Evolutionary conservation across 345 rosid species (phyloP).

Genomic region (Melastoma malabathricum): DNA sequence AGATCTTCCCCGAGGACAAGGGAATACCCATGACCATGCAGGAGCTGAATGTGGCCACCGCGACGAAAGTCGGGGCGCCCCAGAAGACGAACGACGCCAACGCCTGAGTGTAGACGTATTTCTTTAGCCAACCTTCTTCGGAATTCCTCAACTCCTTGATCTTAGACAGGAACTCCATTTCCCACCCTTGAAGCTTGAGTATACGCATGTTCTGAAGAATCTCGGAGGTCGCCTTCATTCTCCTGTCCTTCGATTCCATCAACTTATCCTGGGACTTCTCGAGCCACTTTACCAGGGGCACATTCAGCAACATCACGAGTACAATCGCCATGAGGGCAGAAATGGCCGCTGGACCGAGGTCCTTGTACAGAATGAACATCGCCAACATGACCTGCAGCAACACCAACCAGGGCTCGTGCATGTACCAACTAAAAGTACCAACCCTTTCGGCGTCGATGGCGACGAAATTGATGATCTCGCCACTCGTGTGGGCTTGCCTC

Average conservation of each 20-base stretch:
- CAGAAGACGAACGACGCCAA: constrained; percentile 40
- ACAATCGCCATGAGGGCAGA: constrained; percentile 43
- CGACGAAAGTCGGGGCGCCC: constrained; percentile 57
- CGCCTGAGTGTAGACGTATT: constrained; percentile 34
- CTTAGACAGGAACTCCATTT: constrained; percentile 60
- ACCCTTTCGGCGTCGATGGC: constrained; percentile 57
- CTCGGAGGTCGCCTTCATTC: constrained; percentile 61
- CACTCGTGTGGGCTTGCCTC: constrained; percentile 45
- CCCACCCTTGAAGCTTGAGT: constrained; percentile 76
- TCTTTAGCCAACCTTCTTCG: constrained; percentile 52
- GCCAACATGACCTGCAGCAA: constrained; percentile 41
- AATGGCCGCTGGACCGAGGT: constrained; percentile 43
- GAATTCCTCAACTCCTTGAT: constrained; percentile 28
- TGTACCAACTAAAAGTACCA: constrained; percentile 38
- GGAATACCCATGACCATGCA: constrained; percentile 49
- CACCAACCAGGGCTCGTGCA: constrained; percentile 56
- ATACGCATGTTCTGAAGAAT: constrained; percentile 61
- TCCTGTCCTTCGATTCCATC: constrained; percentile 53
- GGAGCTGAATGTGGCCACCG: constrained; percentile 46
- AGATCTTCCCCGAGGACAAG: constrained; percentile 55
- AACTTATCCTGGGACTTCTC: constrained; percentile 57
- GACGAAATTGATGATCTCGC: constrained; percentile 65
- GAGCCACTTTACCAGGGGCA: constrained; percentile 41
- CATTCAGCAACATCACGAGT: constrained; percentile 38
- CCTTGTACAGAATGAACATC: constrained; percentile 39